Base-by-base conservation (phyloP, 345 rosid species). In the Gossypium longicalyx region DNA sequence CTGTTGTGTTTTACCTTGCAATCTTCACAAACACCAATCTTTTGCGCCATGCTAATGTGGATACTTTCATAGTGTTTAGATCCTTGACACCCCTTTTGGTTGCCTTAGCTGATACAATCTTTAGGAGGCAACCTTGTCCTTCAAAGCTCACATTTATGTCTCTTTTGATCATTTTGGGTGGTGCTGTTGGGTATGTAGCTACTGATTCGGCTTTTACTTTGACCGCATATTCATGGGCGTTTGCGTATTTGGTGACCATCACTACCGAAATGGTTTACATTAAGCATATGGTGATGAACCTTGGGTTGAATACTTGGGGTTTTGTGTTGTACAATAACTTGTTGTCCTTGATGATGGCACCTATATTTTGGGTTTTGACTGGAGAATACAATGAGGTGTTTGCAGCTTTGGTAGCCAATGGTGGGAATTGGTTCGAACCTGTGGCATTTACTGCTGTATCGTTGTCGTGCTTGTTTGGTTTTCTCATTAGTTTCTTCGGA, bases 251-350 rank as follows among this genome's bases (percentile, higher is more conserved):
- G 73, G 88, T 86, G 25, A 93, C 97, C 0, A 95, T 93, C 64
- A 91, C 96, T 0, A 88, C 96, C 2, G 99, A 95, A 80, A 95
- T 95, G 99, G 98, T 95, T 77, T 95, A 93, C 58, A 93, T 95
- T 74, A 95, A 95, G 77, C 99, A 95, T 82, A 95, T 93, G 87
- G 97, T 95, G 9, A 91, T 96, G 15, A 89, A 83, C 85, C 89
- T 95, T 34, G 98, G 96, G 64, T 84, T 95, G 88, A 95, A 91
- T 83, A 93, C 96, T 29, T 95, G 99, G 99, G 98, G 99, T 41
- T 91, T 87, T 69, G 99, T 93, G 59, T 48, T 91, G 16, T 95
- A 95, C 78, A 95, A 95, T 79, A 93, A 95, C 76, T 83, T 95
- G 43, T 78, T 95, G 75, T 93, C 99, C 0, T 82, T 95, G 84